Evolutionary conservation across 2,329 filamentous ascomycete genomes (phyloP), one percentile per base, ranked within the genome.

Genomic region (Microthyrium microscopicum): DNA sequence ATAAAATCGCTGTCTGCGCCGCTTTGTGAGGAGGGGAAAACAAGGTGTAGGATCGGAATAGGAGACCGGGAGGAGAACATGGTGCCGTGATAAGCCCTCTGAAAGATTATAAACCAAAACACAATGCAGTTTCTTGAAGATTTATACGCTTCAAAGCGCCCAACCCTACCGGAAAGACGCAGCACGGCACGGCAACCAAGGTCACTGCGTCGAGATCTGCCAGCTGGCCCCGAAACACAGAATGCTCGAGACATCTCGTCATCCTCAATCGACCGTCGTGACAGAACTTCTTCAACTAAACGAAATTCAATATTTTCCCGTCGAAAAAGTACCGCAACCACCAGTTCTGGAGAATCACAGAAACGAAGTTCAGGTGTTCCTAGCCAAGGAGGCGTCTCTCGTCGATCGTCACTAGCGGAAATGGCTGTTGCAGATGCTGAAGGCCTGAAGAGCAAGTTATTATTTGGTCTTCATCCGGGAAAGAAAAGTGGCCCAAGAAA

Each of bases 241-340:
- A 19, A 29, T 17, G 34, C 30, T 18, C 25, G 11, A 31, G 25
- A 26, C 18, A 20, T 29, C 8, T 31, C 34, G n/a, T 30, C 34
- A 8, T 25, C 27, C n/a, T n/a, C n/a, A n/a, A n/a, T n/a, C n/a
- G n/a, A n/a, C n/a, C n/a, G n/a, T 16, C 19, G 25, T 16, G 20
- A 15, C 6, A 27, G 28, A 31, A 25, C 11, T 11, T 17, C 17
- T 2, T 31, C 24, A 3, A 20, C 27, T 4, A 35, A 20, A n/a
- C 34, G 34, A 5, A 31, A 18, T 29, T 36, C 34, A 13, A 13
- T 36, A 12, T 36, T 36, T 13, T 25, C n/a, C 18, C 19, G 34
- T 22, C 34, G 27, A 8, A 36, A 26, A 20, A 36, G 34, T 22
- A 16, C 26, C 3, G 18, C 31, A 19, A 36, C 34, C 5, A 36